Evolutionary conservation across 78 protist genomes (phyloP).

Genomic region (Isochrysis galbana): DNA sequence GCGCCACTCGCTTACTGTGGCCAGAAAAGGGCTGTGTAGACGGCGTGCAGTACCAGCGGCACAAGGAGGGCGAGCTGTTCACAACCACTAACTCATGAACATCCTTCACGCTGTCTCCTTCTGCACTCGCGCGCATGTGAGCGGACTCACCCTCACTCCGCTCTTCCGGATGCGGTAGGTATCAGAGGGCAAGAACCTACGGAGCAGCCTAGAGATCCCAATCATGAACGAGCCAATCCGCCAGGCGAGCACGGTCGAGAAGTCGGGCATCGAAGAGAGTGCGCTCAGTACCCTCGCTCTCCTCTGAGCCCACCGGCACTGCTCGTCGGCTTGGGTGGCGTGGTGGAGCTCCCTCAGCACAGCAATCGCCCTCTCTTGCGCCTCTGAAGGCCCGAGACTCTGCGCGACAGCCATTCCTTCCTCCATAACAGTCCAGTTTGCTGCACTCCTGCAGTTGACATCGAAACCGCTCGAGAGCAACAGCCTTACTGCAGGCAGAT

Average conservation of each 20-base stretch:
- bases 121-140: too few relatives aligned
- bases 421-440: not conserved
- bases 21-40: too few relatives aligned
- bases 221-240: not conserved
- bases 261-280: not conserved
- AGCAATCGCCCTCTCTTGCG: not conserved
- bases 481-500: not conserved
- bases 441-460: not conserved
- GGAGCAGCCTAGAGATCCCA: not conserved
- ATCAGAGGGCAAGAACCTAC: not conserved
- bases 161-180: not conserved
- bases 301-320: not conserved
- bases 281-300: not conserved
- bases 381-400: not conserved
- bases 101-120: too few relatives aligned
- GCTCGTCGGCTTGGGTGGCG: not conserved
- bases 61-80: too few relatives aligned
- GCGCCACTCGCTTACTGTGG: too few relatives aligned
- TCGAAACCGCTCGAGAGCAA: not conserved
- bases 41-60: too few relatives aligned
- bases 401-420: not conserved
- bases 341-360: not conserved
- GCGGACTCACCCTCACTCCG: not conserved
- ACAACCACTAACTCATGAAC: too few relatives aligned
- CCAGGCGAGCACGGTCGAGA: not conserved